Evolutionary conservation across 257 asterid genomes (phyloP).

Genomic region (Lantana camara): DNA sequence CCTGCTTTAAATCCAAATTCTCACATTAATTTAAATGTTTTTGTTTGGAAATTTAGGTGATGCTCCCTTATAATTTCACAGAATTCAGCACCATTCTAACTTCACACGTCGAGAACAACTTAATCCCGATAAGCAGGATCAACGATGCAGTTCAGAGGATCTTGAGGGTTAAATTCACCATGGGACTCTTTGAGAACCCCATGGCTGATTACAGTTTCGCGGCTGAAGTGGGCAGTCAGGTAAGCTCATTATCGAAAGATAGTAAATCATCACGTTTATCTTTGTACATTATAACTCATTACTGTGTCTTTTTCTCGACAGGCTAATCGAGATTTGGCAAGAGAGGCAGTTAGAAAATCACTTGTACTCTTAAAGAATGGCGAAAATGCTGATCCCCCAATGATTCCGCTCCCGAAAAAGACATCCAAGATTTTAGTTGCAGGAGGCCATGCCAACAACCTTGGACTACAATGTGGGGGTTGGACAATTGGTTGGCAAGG

Average conservation of each 20-base stretch:
- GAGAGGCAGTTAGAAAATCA: no score
- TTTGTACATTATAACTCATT: background rate
- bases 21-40: no score
- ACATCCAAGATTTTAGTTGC: no score
- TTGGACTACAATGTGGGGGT: no score
- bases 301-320: no score
- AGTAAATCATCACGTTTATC: background rate
- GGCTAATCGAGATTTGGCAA: no score
- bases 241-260: background rate
- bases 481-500: no score
- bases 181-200: slow-evolving; percentile 67
- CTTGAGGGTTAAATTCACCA: slow-evolving; percentile 50
- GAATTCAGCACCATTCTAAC: slow-evolving; percentile 37
- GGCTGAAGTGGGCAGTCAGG: slow-evolving; percentile 52
- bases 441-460: no score
- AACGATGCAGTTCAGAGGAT: slow-evolving; percentile 63
- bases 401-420: no score
- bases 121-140: slow-evolving; percentile 52
- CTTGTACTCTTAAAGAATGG: no score
- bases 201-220: slow-evolving; percentile 42
- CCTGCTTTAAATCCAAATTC: background rate
- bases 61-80: slow-evolving; percentile 45
- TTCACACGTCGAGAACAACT: slow-evolving; percentile 41
- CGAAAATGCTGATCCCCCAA: no score
- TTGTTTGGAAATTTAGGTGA: slow-evolving; percentile 31